Percentiles rank a stretch among this genome's conserved stretches.
Evolutionary conservation across 768 basidiomycete genomes (phyloP).

Genomic region (Pleurotus sapidus): DNA sequence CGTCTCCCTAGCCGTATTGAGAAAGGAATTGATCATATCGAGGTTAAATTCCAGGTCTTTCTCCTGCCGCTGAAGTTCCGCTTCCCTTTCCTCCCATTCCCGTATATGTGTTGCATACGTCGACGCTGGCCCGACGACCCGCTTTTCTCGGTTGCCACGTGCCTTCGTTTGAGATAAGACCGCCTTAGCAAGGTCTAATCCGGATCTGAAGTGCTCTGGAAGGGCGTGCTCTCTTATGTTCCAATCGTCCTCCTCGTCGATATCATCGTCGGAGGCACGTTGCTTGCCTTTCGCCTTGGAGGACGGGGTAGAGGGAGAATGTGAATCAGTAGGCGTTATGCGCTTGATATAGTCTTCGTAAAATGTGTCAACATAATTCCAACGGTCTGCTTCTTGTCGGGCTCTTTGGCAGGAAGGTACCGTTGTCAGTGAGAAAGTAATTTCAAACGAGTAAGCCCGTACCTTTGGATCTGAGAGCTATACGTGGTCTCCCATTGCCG

Average conservation of each 20-base stretch:
- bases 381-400: conserved; percentile 67
- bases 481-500: conserved; percentile 65
- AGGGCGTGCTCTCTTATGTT: conserved; percentile 1
- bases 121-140: conserved; percentile 22
- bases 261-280: conserved; percentile 41
- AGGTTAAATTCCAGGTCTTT: conserved; percentile 51
- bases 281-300: conserved; percentile 61
- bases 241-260: conserved; percentile 28
- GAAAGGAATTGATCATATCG: conserved; percentile 53
- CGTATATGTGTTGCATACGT: conserved; percentile 20
- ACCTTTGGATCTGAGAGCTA: conserved; percentile 64
- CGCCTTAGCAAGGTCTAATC: conserved; percentile 7
- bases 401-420: conserved; percentile 21
- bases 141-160: conserved; percentile 5
- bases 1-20: conserved; percentile 50
- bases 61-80: conserved; percentile 29
- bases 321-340: conserved; percentile 38
- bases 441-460: conserved; percentile 20
- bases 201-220: conserved; percentile 5
- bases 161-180: background rate
- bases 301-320: conserved; percentile 34
- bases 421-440: background rate
- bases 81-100: conserved; percentile 27
- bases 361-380: conserved; percentile 57
- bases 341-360: conserved; percentile 53